Base-by-base conservation (phyloP, 1,284 basidiomycete species). In the Xanthoconium separans region DNA sequence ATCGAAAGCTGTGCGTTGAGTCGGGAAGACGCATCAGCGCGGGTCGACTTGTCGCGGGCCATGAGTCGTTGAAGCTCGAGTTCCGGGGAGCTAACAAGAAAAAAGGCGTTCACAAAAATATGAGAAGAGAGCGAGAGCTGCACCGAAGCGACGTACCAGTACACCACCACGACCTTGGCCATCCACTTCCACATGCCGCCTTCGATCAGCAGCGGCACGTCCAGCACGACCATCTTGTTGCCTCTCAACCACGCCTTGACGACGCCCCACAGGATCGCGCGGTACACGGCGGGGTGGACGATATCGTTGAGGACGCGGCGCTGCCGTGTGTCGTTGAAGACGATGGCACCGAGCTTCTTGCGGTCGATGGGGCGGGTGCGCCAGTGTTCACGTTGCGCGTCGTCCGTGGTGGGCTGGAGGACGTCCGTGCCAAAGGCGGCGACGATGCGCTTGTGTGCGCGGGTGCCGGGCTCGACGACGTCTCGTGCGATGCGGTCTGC, bases 171-270 rank as follows among this genome's bases (percentile, higher is more conserved):
- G 11, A 95, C 83, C 61, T 83, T 82, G 2, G 87, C 94, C 52
- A 95, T 91, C 77, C 83, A 91, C 65, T 82, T 85, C 86, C 91
- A 94, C 49, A 98, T 69, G 1, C 89, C 88, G 1, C 92, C 87
- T 70, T 99, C 96, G 54, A 99, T 89, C 53, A 98, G 76, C 48
- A 98, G 73, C n/a, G 96, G 96, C 8, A 98, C 91, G 70, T 98
- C 96, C 55, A 98, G 75, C 3, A 99, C 80, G 56, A 91, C 49
- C 0, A 58, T 78, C 64, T 82, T 85, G 60, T 91, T 75, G 3
- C 95, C 96, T 29, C 70, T 73, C 34, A 94, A 51, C 95, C 96
- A 99, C 58, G 77, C 77, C 54, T 75, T 74, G 46, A 94, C 45
- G 7, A 97, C 78, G 52, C 75, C 75, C 79, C 80, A 83, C 15